These are phyloP conservation scores for Ganoderma boninense DNA, from an alignment of 1,284 basidiomycete genomes.

Conservation along the genomic window DNA sequence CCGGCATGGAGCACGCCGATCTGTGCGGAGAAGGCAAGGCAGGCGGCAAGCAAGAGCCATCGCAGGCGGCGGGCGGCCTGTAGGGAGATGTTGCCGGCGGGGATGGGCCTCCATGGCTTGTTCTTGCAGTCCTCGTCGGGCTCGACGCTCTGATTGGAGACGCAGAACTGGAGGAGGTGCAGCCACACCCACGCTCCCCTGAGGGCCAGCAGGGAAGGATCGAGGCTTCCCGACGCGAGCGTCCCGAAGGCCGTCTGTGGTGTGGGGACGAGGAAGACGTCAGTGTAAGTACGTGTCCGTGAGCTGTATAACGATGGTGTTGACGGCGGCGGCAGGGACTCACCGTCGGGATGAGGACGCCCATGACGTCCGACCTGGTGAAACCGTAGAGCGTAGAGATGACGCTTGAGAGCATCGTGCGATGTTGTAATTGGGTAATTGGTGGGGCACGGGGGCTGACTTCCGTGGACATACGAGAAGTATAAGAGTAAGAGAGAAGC, in stretches of 20 bases:
- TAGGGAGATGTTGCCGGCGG: slow-evolving; percentile 49
- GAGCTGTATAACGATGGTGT: not conserved
- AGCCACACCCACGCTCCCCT: slow-evolving; percentile 50
- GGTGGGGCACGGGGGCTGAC: not conserved
- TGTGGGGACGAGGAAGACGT: not conserved
- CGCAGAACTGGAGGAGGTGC: slow-evolving; percentile 50
- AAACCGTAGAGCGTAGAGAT: slow-evolving; percentile 45
- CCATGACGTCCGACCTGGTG: slow-evolving; percentile 51
- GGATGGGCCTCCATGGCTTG: slow-evolving; percentile 54
- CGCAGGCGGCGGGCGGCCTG: slow-evolving; percentile 43
- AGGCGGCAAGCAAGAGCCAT: slow-evolving; percentile 46
- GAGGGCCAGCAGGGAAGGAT: not conserved
- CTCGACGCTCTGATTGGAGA: slow-evolving; percentile 52
- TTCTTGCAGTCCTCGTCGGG: slow-evolving; percentile 52
- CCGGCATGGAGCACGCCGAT: slow-evolving; percentile 29
- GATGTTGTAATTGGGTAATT: not conserved
- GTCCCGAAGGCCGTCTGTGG: not conserved
- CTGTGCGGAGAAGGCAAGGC: slow-evolving; percentile 38
- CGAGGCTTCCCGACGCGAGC: not conserved
- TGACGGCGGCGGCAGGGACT: not conserved
- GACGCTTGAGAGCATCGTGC: not conserved
- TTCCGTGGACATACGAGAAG: not conserved
- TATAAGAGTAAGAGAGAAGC: not conserved
- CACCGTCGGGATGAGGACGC: slow-evolving; percentile 50
- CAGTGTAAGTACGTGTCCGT: not conserved